phyloP scores from a whole-genome alignment of 1,284 basidiomycete genomes.

The Ceratobasidium sp. region DNA sequence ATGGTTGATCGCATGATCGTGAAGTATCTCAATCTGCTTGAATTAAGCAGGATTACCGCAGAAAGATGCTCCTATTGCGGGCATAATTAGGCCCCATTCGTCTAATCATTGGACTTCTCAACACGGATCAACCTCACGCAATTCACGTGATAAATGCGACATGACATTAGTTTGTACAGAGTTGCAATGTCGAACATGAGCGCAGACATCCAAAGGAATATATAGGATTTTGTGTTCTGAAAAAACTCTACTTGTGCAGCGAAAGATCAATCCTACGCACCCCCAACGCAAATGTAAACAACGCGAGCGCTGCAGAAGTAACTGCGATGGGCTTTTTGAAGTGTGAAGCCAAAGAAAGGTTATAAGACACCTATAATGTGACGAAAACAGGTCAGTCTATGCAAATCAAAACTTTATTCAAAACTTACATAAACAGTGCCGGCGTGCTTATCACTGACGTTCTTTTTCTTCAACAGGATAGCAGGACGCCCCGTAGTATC shows the following conservation, averaged over 20 bases:
- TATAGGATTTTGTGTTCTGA: constrained; percentile 5
- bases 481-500: constrained; percentile 92
- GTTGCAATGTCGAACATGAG: not conserved
- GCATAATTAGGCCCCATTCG: too few relatives aligned
- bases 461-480: constrained; percentile 76
- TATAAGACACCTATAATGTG: constrained; percentile 79
- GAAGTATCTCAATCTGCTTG: too few relatives aligned
- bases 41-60: too few relatives aligned
- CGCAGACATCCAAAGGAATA: not conserved
- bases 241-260: constrained; percentile 26
- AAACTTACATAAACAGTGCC: constrained; percentile 75
- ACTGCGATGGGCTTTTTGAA: constrained; percentile 86
- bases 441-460: constrained; percentile 82
- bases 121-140: too few relatives aligned
- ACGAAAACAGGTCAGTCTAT: constrained; percentile 45
- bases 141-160: too few relatives aligned
- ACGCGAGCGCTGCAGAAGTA: constrained; percentile 69
- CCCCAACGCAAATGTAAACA: constrained; percentile 71
- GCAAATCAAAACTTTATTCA: constrained; percentile 45
- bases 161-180: too few relatives aligned
- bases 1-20: too few relatives aligned
- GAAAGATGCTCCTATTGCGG: too few relatives aligned
- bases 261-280: constrained; percentile 67
- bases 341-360: constrained; percentile 77
- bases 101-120: too few relatives aligned